Conservation (phyloP, 768 basidiomycete species). For the Phaeotremella fagi region DNA sequence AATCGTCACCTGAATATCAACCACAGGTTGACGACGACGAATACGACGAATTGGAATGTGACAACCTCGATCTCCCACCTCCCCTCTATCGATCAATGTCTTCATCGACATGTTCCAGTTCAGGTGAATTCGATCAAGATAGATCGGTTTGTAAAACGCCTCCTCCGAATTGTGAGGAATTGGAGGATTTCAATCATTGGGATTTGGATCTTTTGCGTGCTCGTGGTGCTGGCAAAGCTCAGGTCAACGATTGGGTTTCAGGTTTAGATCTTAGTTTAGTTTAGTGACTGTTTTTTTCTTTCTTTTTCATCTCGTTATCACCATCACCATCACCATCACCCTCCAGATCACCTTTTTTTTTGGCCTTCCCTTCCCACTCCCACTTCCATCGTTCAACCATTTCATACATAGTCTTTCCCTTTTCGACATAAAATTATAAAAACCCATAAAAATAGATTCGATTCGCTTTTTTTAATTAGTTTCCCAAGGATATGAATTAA, state of each 20-base stretch:
- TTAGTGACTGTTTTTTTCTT: neutral
- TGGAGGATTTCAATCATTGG: slow-evolving; percentile 5
- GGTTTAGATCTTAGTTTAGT: no score
- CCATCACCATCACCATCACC: neutral
- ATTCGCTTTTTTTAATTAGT: no score
- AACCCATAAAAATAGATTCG: no score
- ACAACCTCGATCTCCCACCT: slow-evolving; percentile 25
- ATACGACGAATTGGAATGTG: slow-evolving; percentile 5
- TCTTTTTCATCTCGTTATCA: neutral
- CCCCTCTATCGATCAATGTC: slow-evolving; percentile 29
- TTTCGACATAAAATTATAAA: neutral
- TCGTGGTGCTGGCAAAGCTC: neutral
- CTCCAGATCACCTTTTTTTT: neutral
- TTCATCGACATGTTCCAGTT: slow-evolving; percentile 5
- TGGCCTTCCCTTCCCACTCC: neutral
- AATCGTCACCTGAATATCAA: no score
- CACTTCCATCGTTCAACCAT: neutral
- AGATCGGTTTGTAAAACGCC: slow-evolving; percentile 36
- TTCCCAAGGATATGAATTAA: no score
- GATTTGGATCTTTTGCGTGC: neutral
- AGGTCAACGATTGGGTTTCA: no score
- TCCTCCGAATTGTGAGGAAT: slow-evolving; percentile 3
- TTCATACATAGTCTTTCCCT: neutral
- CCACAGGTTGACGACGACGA: neutral
- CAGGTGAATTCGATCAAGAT: no score